Evolutionary conservation across 805 yeast species (phyloP).

Genomic region (Brettanomyces naardenensis): DNA sequence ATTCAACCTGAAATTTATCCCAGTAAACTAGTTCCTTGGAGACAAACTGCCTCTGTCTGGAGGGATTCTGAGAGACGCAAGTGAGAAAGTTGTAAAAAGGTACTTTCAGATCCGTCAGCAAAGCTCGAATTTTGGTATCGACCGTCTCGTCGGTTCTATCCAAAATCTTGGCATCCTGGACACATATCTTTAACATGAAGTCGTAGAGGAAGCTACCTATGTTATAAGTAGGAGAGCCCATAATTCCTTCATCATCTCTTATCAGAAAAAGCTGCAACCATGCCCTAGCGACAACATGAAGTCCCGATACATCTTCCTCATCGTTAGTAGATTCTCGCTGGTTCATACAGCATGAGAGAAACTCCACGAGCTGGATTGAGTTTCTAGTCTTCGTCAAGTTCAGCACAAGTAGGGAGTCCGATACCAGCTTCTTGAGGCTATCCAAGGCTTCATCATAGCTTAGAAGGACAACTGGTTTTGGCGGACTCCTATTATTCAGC

Average conservation of each 20-base stretch:
- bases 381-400: conserved; percentile 23
- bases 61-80: conserved; percentile 54
- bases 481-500: conserved; percentile 43
- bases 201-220: conserved; percentile 30
- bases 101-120: conserved; percentile 40
- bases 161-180: conserved; percentile 17
- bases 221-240: conserved; percentile 36
- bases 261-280: conserved; percentile 53
- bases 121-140: conserved; percentile 16
- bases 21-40: conserved; percentile 48
- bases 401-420: conserved; percentile 31
- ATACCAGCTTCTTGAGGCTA: conserved; percentile 22
- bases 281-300: conserved; percentile 51
- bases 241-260: conserved; percentile 51
- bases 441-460: conserved; percentile 11
- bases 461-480: conserved; percentile 19
- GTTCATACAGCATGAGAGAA: conserved; percentile 18
- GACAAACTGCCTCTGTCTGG: conserved; percentile 75
- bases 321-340: conserved; percentile 18
- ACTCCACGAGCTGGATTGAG: conserved; percentile 20
- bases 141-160: conserved; percentile 5
- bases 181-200: conserved; percentile 13
- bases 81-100: conserved; percentile 37
- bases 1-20: conserved; percentile 75
- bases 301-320: conserved; percentile 24